phyloP scores from a whole-genome alignment of 257 asterid species.

The Coffea eugenioides region DNA sequence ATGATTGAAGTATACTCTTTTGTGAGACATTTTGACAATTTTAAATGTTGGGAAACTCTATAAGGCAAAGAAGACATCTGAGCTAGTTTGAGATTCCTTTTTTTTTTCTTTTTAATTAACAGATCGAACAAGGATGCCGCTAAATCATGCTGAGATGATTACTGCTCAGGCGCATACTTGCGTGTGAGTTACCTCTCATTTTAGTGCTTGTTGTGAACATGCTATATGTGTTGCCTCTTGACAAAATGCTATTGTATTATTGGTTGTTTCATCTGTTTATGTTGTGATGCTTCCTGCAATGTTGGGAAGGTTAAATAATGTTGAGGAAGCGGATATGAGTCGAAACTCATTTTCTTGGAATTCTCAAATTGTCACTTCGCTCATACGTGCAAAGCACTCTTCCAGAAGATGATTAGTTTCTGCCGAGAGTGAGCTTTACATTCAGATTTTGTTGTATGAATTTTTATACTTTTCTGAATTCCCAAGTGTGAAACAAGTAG shows the following conservation, averaged over 20 bases:
- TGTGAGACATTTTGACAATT: no score
- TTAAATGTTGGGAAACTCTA: neutral
- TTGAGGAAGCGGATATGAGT: neutral
- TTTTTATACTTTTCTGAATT: no score
- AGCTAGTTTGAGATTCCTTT: slow-evolving; percentile 1
- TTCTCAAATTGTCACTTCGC: neutral
- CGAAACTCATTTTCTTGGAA: neutral
- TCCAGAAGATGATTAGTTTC: neutral
- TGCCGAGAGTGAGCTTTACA: neutral
- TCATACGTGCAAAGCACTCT: neutral
- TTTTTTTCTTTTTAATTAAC: slow-evolving; percentile 22
- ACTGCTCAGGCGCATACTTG: slow-evolving; percentile 68
- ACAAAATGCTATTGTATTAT: neutral
- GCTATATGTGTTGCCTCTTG: slow-evolving; percentile 1
- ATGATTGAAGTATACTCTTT: neutral
- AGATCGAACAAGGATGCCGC: slow-evolving; percentile 78
- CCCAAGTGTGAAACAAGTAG: no score
- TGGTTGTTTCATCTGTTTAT: neutral
- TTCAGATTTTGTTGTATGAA: no score
- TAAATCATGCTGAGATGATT: slow-evolving; percentile 75
- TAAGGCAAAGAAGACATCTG: neutral
- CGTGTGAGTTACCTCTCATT: slow-evolving; percentile 47
- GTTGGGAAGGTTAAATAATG: neutral
- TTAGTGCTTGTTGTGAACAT: neutral
- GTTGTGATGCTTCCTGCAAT: neutral